These are phyloP conservation scores for Dillenia turbinata DNA, from an alignment of 164 flowering plant genomes.

Conservation along the genomic window DNA sequence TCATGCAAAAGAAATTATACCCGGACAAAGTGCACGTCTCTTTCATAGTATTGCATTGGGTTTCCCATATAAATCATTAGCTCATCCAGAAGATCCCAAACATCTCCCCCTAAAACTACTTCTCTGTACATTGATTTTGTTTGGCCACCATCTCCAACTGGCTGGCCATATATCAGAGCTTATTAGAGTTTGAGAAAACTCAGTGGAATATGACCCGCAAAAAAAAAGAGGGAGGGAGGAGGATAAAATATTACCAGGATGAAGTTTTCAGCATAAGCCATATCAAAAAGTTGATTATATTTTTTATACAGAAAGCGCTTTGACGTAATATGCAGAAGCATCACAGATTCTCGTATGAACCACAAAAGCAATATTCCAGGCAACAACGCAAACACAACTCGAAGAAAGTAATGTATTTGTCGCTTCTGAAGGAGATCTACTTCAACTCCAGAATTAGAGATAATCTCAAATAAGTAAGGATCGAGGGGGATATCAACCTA, in stretches of 20 bases:
- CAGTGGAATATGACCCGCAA: neutral
- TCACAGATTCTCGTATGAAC: conserved; percentile 69
- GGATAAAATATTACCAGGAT: conserved; percentile 55
- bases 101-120: conserved; percentile 93
- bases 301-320: conserved; percentile 69
- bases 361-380: conserved; percentile 85
- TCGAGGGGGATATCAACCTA: conserved; percentile 98
- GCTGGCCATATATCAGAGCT: conserved; percentile 40
- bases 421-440: conserved; percentile 89
- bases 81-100: conserved; percentile 97
- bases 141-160: conserved; percentile 67
- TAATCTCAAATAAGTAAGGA: conserved; percentile 84
- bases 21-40: conserved; percentile 79
- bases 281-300: conserved; percentile 81
- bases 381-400: conserved; percentile 59
- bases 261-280: conserved; percentile 91
- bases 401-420: conserved; percentile 71
- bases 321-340: conserved; percentile 71
- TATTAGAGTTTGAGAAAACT: conserved; percentile 4
- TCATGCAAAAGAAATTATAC: conserved; percentile 34
- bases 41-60: conserved; percentile 91
- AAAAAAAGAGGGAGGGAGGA: conserved; percentile 2
- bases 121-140: conserved; percentile 84
- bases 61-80: conserved; percentile 93
- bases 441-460: conserved; percentile 87